Percentiles rank a stretch among this genome's conserved stretches.
phyloP scores from a whole-genome alignment of 768 basidiomycete genomes.

The Artomyces pyxidatus region DNA sequence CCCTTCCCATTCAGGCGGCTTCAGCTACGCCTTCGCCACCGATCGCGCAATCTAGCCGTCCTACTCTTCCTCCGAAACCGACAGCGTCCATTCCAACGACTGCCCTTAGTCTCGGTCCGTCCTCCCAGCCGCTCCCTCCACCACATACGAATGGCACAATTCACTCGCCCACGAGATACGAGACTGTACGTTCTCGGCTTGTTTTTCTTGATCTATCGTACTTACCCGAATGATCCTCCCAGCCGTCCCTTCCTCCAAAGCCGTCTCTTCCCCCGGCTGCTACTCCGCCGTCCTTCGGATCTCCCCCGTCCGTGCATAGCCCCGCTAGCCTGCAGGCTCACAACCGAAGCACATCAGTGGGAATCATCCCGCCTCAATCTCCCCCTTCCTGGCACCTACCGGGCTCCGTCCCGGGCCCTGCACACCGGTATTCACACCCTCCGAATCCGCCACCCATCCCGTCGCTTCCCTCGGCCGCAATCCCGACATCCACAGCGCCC shows the following conservation, averaged over 20 bases:
- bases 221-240: slow-evolving; percentile 3
- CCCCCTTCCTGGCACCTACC: slow-evolving; percentile 2
- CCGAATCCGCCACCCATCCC: slow-evolving; percentile 22
- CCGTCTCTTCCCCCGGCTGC: slow-evolving; percentile 34
- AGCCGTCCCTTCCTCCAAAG: slow-evolving; percentile 17
- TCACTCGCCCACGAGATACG: slow-evolving; percentile 9
- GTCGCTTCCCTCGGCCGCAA: slow-evolving; percentile 8
- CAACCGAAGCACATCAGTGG: slow-evolving; percentile 17
- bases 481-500: not conserved
- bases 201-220: slow-evolving; percentile 12
- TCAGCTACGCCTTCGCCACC: not conserved
- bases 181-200: slow-evolving; percentile 9
- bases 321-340: slow-evolving; percentile 11
- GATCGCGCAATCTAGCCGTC: not conserved
- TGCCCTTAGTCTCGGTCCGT: too few relatives aligned
- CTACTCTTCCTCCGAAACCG: not conserved
- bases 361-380: slow-evolving; percentile 3
- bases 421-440: slow-evolving; percentile 20
- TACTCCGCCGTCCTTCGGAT: slow-evolving; percentile 4
- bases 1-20: slow-evolving; percentile 3
- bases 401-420: not conserved
- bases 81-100: not conserved
- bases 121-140: slow-evolving; percentile 1
- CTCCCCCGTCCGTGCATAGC: slow-evolving; percentile 15
- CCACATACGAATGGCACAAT: slow-evolving; percentile 6